phyloP scores from a whole-genome alignment of 768 basidiomycete species.

The Boletus subparvulus region DNA sequence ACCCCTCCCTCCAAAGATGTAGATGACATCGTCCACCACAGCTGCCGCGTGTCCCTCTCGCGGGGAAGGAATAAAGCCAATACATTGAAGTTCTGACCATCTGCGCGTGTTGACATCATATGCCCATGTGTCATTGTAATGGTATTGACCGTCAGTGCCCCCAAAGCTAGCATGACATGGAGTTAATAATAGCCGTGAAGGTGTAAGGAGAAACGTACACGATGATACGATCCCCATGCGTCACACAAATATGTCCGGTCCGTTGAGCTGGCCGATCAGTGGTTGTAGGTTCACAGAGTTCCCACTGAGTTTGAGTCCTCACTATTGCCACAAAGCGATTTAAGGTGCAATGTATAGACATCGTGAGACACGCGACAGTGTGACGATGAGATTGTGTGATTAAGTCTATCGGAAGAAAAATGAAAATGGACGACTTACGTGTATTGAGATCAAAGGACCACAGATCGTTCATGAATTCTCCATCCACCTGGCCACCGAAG shows the following conservation, averaged over 20 bases:
- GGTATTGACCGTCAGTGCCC: slow-evolving; percentile 97
- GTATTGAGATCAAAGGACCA: slow-evolving; percentile 97
- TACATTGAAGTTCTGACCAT: slow-evolving; percentile 94
- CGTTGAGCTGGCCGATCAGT: slow-evolving; percentile 72
- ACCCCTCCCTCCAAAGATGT: slow-evolving; percentile 95
- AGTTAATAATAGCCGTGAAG: slow-evolving; percentile 17
- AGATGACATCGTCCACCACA: slow-evolving; percentile 95
- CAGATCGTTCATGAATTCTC: slow-evolving; percentile 90
- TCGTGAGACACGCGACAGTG: not conserved
- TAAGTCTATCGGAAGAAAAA: not conserved
- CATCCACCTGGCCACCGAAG: slow-evolving; percentile 96
- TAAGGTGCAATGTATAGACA: not conserved
- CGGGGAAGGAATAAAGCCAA: slow-evolving; percentile 94
- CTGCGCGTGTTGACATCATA: slow-evolving; percentile 77
- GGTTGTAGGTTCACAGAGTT: slow-evolving; percentile 62
- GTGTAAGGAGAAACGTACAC: slow-evolving; percentile 53
- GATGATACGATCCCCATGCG: slow-evolving; percentile 79
- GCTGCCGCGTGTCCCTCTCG: slow-evolving; percentile 96
- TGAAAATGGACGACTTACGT: slow-evolving; percentile 48
- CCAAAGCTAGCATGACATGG: slow-evolving; percentile 68
- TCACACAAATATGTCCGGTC: slow-evolving; percentile 90
- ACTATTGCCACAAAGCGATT: slow-evolving; percentile 47
- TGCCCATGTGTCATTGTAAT: slow-evolving; percentile 99
- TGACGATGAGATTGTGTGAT: not conserved
- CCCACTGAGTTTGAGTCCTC: slow-evolving; percentile 83